Conservation (phyloP, 2,329 filamentous ascomycete species). For the Verticillium alfalfae region DNA sequence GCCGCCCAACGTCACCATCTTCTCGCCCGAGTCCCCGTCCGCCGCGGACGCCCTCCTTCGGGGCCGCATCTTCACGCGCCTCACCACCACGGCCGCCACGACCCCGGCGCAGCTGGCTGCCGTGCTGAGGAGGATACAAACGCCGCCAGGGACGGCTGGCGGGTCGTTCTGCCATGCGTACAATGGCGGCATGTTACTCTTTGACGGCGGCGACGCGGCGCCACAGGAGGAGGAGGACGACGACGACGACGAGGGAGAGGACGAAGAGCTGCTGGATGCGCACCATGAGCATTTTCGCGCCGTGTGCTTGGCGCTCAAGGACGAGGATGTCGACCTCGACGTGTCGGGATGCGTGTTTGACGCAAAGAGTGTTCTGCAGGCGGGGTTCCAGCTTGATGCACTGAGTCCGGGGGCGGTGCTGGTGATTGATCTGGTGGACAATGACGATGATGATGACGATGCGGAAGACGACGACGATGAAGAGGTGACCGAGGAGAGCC, state of each 20-base stretch:
- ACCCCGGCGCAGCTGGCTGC: slow-evolving; percentile 6
- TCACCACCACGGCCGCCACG: slow-evolving; percentile 11
- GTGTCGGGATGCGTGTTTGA: slow-evolving; percentile 16
- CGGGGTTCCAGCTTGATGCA: slow-evolving; percentile 15
- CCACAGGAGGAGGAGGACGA: too few relatives aligned
- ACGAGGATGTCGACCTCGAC: slow-evolving; percentile 14
- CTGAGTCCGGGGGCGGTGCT: slow-evolving; percentile 13
- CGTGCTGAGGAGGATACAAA: slow-evolving; percentile 1
- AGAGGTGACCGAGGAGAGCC: slow-evolving; percentile 5
- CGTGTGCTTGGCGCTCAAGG: slow-evolving; percentile 14
- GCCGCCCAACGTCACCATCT: slow-evolving; percentile 15
- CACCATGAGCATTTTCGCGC: slow-evolving; percentile 16
- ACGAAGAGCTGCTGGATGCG: slow-evolving; percentile 6
- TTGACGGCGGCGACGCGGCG: slow-evolving; percentile 5
- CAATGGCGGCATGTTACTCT: slow-evolving; percentile 11
- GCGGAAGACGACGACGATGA: slow-evolving; percentile 7
- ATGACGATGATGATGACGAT: slow-evolving; percentile 9
- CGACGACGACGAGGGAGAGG: background rate
- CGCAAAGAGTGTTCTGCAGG: slow-evolving; percentile 6
- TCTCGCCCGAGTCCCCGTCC: slow-evolving; percentile 8
- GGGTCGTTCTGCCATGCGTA: slow-evolving; percentile 13
- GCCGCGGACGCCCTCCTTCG: slow-evolving; percentile 8
- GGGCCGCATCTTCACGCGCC: slow-evolving; percentile 13
- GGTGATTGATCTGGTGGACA: slow-evolving; percentile 14
- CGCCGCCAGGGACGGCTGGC: background rate